Base-by-base conservation (phyloP, 352 stramenopile species). In the Phytophthora uliginosa region DNA sequence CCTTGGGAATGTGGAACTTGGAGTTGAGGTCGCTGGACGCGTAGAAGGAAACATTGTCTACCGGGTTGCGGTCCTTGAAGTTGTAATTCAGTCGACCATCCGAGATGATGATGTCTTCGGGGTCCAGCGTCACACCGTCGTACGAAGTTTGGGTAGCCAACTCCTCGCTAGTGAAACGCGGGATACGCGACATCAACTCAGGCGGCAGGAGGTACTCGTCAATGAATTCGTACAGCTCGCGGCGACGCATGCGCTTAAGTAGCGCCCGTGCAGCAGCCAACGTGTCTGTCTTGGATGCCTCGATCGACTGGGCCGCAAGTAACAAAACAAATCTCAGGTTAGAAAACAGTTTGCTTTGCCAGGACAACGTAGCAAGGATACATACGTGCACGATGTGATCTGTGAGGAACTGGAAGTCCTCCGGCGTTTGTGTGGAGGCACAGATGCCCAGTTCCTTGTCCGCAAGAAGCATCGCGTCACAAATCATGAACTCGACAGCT, bases 401-500 rank as follows among this genome's bases (percentile, higher is more conserved):
- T 0, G 83, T 93, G 65, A 95, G 77, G 60, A 90, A 93, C 66
- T 94, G 88, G 59, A 95, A 95, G 1, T 92, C 76, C 24, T 83
- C 71, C 2, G 86, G 78, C 0, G 83, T 88, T 47, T 93, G 74
- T 3, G 88, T 94, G 3, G 88, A 82, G 2, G 68, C 78, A 24
- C 72, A 93, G 59, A 95, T 95, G 1, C 84, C 86, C 2, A 95
- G 71, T 59, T 91, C 82, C 31, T 90, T 91, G 42, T 95, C 85
- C 4, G 92, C 89, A 12, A 88, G 61, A n/a, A 45, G 60, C 79
- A 98, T 89, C 34, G 90, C 90, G 71, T 98, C 93, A 62, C 84
- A 92, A 48, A 98, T 91, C 93, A 98, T 98, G 42, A 92, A 96
- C 66, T 97, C 93, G 26, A 97, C 85, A 1, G 93, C 92, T 51